Base-by-base conservation (phyloP, 2,329 filamentous ascomycete species). In the Aspergillus glaucus region DNA sequence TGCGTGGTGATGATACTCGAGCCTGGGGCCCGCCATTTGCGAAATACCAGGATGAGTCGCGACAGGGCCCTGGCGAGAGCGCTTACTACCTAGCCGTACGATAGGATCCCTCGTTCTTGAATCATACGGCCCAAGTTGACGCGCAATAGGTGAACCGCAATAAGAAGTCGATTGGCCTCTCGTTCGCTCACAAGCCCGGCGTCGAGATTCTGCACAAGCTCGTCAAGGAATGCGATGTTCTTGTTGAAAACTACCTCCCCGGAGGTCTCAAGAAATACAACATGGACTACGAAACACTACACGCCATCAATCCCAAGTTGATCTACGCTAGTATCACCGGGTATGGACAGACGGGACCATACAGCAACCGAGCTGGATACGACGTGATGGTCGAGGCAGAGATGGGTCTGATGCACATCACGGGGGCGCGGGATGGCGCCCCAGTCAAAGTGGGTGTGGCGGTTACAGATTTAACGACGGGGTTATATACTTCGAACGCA, bases 361-460 rank as follows among this genome's bases (percentile, higher is more conserved):
- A 95, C 69, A 82, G 85, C 5, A 81, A 84, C 55, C 80, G 93
- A 12, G 90, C 93, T 3, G 93, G 93, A 4, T 98, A 98, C 76
- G 93, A 98, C 70, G 93, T 98, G 58, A 98, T 98, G 92, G 92
- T 98, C 9, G 93, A 98, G 74, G 93, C 93, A 51, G 93, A 97
- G 67, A 91, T 98, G 72, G 93, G 93, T 1, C 74, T 98, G 49
- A 98, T 98, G 93, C 93, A 98, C 71, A 97, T 98, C 60, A 98
- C 93, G 0, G 93, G 93, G 28, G 80, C 81, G 52, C 80, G 91
- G 48, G 87, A 95, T 60, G 90, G 92, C 0, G 86, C 90, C 1
- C 93, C 93, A 0, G 93, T 96, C 36, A 98, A 98, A 72, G 93
- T 98, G 2, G 93, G 93, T 15, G 93, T 98, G 2, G 93, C 93